A percentile compares a stretch with the other conserved stretches of the same genome.
Evolutionary conservation across 345 rosid genomes (phyloP).

Genomic region (Salix purpurea): DNA sequence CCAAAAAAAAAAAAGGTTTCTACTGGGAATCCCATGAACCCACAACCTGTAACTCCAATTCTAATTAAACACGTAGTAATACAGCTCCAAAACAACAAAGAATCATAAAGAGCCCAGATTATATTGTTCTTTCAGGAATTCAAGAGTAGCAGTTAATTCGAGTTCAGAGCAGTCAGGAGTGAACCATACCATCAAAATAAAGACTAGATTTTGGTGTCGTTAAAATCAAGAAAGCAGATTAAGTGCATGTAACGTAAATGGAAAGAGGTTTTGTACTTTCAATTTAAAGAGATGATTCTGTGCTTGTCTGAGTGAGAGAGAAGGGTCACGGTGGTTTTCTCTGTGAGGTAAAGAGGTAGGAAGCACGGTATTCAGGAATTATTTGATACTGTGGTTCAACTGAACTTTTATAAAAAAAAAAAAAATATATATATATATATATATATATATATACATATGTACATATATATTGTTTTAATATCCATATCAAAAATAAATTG

Average conservation of each 20-base stretch:
- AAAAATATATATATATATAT: no score
- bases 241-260: not conserved
- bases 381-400: no score
- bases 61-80: not conserved
- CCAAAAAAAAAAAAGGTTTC: not conserved
- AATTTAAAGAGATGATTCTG: not conserved
- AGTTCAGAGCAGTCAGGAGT: not conserved
- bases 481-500: no score
- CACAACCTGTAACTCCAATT: not conserved
- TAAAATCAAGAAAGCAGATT: not conserved
- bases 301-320: not conserved
- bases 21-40: not conserved
- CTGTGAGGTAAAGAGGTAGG: not conserved
- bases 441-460: no score
- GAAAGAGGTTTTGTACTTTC: not conserved
- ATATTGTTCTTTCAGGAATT: not conserved
- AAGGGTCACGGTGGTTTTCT: not conserved
- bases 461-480: no score
- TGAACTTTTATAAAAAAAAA: no score
- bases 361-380: not conserved
- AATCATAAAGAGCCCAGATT: not conserved
- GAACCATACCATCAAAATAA: not conserved
- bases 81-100: not conserved
- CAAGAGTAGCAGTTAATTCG: not conserved
- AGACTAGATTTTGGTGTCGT: not conserved